Percentiles rank a stretch among this genome's conserved stretches.
Conservation (phyloP, 2,329 filamentous ascomycete genomes). For the Paecilomyces dactylethromorphus region DNA sequence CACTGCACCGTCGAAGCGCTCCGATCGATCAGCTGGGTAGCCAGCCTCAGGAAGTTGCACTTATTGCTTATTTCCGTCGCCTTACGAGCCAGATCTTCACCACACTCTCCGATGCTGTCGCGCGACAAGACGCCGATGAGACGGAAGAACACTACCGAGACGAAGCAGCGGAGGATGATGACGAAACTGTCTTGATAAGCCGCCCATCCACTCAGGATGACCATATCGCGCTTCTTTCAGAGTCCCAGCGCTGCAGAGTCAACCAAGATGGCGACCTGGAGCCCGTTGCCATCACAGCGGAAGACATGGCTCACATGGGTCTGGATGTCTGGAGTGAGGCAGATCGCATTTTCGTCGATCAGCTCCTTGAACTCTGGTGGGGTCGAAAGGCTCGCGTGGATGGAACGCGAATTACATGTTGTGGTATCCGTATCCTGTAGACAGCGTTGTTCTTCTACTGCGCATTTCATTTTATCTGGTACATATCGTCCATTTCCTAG, state of each 20-base stretch:
- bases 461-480: neutral
- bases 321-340: conserved; percentile 44
- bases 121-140: conserved; percentile 24
- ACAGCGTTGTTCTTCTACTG: neutral
- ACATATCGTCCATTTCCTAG: neutral
- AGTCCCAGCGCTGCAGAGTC: neutral
- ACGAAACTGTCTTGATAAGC: conserved; percentile 8
- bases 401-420: conserved; percentile 39
- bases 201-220: conserved; percentile 20
- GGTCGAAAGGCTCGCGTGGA: conserved; percentile 36
- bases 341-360: conserved; percentile 40
- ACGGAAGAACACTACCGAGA: conserved; percentile 10
- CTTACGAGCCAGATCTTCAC: conserved; percentile 41
- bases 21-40: conserved; percentile 20
- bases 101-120: conserved; percentile 37
- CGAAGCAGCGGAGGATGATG: conserved; percentile 10
- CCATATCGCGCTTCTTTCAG: conserved; percentile 13
- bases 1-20: conserved; percentile 19
- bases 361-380: conserved; percentile 42
- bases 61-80: conserved; percentile 46
- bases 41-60: conserved; percentile 38
- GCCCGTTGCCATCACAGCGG: conserved; percentile 31
- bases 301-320: conserved; percentile 43
- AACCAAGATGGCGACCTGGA: conserved; percentile 10
- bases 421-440: conserved; percentile 40